Evolutionary conservation across 2,329 filamentous ascomycete species (phyloP), one percentile per base, ranked within the genome.

Genomic region (Fusarium miscanthi): DNA sequence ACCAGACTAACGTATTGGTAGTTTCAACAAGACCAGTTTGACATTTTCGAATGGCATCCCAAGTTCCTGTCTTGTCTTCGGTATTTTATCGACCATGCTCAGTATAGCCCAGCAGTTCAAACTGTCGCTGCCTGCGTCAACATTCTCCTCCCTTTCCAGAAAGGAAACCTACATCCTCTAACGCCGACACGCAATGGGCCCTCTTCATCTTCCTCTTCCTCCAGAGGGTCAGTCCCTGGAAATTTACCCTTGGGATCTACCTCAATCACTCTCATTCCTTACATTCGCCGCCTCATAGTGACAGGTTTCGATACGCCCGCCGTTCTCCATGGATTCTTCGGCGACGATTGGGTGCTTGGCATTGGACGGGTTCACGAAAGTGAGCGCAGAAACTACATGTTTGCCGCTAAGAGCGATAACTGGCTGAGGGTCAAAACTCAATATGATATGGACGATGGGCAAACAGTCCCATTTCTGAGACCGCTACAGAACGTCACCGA

Each of bases 311-410:
- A 98, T 81, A 91, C 91, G 43, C 91, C 93, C 0, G 91, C 91
- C 1, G 91, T 98, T n/a, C 85, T 99, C 67, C 94, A 97, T 79
- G 94, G 94, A 16, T 97, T 98, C 84, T 99, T 98, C 77, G 96
- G 96, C n/a, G 93, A 98, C 73, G 92, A 97, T 79, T 99, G 95
- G 93, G 82, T 85, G 38, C 85, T 88, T 25, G 96, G 96, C 4
- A 87, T 98, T 53, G 93, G 94, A 1, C 90, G 91, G 16, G 85
- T 98, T 66, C 93, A 97, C 79, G 94, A 98, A 80, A 91, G 93
- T 72, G 96, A 99, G 82, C 89, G 96, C 57, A 89, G 94, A 62
- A 99, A 99, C 80, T 99, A 96, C 80, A 88, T 99, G 38, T 98
- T 98, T 80, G 94, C 95, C 1, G 94, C 95, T 17, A 99, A 98